Conservation (phyloP, 108 stramenopile species). For the Aurantiochytrium sp. region DNA sequence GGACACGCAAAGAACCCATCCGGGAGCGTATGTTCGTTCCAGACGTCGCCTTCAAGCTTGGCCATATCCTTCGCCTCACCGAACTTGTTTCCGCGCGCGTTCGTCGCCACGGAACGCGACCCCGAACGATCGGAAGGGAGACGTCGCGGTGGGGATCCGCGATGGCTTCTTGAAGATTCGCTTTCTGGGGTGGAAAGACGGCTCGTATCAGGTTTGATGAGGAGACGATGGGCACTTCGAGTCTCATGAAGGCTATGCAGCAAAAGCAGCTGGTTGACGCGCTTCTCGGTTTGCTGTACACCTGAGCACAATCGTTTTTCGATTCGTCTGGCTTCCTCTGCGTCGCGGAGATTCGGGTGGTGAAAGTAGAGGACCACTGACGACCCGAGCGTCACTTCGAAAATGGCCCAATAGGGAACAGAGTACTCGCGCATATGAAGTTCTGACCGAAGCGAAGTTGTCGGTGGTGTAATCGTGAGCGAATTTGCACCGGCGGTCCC, state of each 20-base stretch:
- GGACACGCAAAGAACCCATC: not conserved
- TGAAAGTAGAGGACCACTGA: not conserved
- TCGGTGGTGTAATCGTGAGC: not conserved
- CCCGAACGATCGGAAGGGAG: no score
- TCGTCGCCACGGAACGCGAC: not conserved
- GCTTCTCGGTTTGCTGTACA: not conserved
- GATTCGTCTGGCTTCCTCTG: not conserved
- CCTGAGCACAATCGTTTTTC: not conserved
- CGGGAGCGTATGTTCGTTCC: not conserved
- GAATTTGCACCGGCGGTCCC: not conserved
- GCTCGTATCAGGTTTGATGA: not conserved
- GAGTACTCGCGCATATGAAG: not conserved
- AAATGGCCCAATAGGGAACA: not conserved
- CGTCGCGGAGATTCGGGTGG: not conserved
- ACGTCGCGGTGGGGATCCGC: no score
- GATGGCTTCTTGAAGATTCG: no score
- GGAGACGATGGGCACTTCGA: not conserved
- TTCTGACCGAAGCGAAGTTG: not conserved
- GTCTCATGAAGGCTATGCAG: not conserved
- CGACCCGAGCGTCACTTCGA: not conserved
- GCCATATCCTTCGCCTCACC: not conserved
- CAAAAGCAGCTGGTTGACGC: not conserved
- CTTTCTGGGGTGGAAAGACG: no score
- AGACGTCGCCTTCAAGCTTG: not conserved
- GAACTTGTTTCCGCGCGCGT: not conserved